Evolutionary conservation across 495 filamentous ascomycete genomes (phyloP), one percentile per base, ranked within the genome.

Genomic region (Niebla homalea): DNA sequence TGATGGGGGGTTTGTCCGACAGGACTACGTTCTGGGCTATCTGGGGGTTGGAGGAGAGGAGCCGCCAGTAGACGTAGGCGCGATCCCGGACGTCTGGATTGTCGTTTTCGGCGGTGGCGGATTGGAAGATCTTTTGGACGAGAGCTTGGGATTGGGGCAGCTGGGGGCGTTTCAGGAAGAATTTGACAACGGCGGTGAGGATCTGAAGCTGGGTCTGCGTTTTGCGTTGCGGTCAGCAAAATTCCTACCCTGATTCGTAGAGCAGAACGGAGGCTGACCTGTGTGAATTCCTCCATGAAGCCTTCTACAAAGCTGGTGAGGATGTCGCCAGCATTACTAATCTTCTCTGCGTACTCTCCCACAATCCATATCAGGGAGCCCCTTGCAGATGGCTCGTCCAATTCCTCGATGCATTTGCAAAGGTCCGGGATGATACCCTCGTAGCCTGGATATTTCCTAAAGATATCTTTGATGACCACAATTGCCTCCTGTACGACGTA

Each of bases 401-500:
- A 63, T 58, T 97, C 93, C 62, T 98, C 92, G 44, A 98, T 94
- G 63, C 90, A 90, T 61, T 95, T 80, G 71, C 93, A 97, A 11
- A 98, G 72, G 6, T 88, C 95, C 14, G 90, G 89, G 55, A 98
- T 97, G 57, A 98, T 94, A 15, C 88, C 90, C 62, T 97, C 93
- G 61, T 97, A 98, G 23, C 92, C 90, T 5, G 90, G 90, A 62
- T 97, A 98, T 65, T 93, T 94, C 26, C 92, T 77, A 69, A 98
- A 90, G 43, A 98, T 98, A 60, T 98, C 93, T 68, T 94, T 94
- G 70, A 98, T 95, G 15, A 98, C 92, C 22, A 97, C 87, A 52
- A 97, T 85, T 2, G 89, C 93, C 66, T 98, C 92, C 65, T 98
- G 92, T 11, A 98, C 92, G 44, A 98, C 93, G 63, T 98, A 98